Conservation (phyloP, 495 filamentous ascomycete species). For the Trichoderma asperelloides region DNA sequence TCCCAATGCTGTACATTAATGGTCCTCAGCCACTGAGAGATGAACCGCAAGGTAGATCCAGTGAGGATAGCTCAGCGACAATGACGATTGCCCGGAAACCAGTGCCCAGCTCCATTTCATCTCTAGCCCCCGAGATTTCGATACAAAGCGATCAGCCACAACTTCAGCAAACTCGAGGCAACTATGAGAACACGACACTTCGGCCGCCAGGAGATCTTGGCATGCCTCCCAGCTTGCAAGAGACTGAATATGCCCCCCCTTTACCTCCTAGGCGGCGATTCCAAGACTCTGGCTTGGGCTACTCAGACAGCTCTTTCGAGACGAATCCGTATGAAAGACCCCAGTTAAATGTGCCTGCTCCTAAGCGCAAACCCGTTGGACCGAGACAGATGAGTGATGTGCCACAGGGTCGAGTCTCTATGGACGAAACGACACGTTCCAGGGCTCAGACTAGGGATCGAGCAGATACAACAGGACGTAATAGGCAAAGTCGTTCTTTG, state of each 20-base stretch:
- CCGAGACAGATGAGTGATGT: background rate
- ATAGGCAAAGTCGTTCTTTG: constrained; percentile 5
- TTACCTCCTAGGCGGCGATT: background rate
- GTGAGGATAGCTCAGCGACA: constrained; percentile 29
- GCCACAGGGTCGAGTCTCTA: background rate
- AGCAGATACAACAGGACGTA: constrained; percentile 9
- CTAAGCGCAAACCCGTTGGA: background rate
- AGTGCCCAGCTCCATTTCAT: constrained; percentile 20
- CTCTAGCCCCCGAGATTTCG: background rate
- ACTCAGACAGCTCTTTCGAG: background rate
- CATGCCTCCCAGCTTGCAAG: background rate
- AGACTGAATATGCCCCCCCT: background rate
- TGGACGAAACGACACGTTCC: background rate
- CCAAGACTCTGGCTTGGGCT: background rate
- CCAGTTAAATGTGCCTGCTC: background rate
- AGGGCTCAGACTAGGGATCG: background rate
- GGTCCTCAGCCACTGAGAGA: constrained; percentile 33
- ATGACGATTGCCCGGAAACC: constrained; percentile 37
- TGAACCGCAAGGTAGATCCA: constrained; percentile 37
- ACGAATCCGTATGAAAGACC: background rate
- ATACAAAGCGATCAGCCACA: background rate
- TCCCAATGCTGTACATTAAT: constrained; percentile 43
- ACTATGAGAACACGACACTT: background rate
- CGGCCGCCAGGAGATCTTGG: background rate
- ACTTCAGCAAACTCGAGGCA: background rate